Conservation (phyloP, 2,329 filamentous ascomycete species). For the Pestalotiopsis sp. region DNA sequence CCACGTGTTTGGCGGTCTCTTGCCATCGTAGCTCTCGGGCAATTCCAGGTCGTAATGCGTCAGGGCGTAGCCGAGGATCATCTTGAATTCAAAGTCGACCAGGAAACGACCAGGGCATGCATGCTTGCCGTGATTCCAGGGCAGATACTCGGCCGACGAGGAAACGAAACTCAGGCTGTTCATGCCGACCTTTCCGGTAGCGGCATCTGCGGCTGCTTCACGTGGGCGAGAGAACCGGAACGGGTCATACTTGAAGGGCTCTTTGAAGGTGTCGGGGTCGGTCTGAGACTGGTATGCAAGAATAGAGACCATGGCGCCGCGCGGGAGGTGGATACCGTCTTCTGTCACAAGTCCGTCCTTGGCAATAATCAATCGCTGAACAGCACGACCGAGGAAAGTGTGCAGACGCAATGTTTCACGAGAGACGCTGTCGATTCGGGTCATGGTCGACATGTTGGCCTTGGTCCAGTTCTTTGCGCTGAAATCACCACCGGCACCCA, state of each 20-base stretch:
- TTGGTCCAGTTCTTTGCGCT: conserved; percentile 39
- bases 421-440: conserved; percentile 39
- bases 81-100: conserved; percentile 41
- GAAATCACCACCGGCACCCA: conserved; percentile 25
- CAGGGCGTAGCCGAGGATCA: conserved; percentile 28
- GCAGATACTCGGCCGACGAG: conserved; percentile 30
- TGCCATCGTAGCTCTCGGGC: conserved; percentile 21
- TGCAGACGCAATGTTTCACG: conserved; percentile 43
- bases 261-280: conserved; percentile 32
- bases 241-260: conserved; percentile 39
- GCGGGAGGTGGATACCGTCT: conserved; percentile 32
- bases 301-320: conserved; percentile 34
- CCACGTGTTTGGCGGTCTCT: conserved; percentile 22
- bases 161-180: conserved; percentile 34
- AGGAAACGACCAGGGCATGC: conserved; percentile 44
- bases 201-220: conserved; percentile 23
- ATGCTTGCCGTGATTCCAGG: conserved; percentile 41
- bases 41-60: conserved; percentile 38
- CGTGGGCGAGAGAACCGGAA: conserved; percentile 40
- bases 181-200: conserved; percentile 18
- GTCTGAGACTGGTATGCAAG: conserved; percentile 28
- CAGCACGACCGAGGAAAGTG: conserved; percentile 30
- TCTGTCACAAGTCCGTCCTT: conserved; percentile 29
- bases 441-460: conserved; percentile 36
- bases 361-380: conserved; percentile 31